Evolutionary conservation across 176 grass and related monocot species (phyloP), one percentile per base, ranked within the genome.

Genomic region (Bonia amplexicaulis): DNA sequence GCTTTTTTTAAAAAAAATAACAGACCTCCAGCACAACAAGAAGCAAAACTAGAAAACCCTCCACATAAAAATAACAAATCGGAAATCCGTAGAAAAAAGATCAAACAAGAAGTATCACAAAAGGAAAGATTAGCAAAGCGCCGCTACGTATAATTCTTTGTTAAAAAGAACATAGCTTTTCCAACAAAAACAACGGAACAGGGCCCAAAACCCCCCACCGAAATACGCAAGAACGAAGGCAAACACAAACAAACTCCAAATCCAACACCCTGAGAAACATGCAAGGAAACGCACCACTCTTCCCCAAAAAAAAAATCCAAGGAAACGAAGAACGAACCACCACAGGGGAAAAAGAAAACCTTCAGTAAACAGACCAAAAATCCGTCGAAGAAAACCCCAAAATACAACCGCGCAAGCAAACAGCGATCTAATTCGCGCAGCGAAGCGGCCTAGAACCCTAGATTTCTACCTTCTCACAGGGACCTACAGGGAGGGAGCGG

Each of bases 221-320:
- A 79, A 79, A 88, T 2, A 42, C 29, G 58, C 69, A 54, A 37
- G 71, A 55, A 82, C 14, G 10, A 20, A 54, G 11, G 13, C 1
- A 11, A 82, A 57, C 37, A 14, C 55, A 57, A 39, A 3, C 23
- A 4, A 25, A 8, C 11, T 61, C 16, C 52, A 31, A 77, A 77
- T 20, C 55, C 45, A 47, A 20, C 72, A 20, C 37, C 6, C 11
- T 1, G 0, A 4, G 23, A 13, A 29, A 26, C 64, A 81, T 55
- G 72, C 65, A 77, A 55, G n/a, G 3, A 33, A 90, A 90, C 86
- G 88, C 88, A 72, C 49, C 72, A 9, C 76, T 46, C 35, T n/a
- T 66, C 26, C 0, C 16, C n/a, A n/a, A n/a, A 8, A 6, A 2
- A 31, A 59, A 25, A 55, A 54, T 4, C 13, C 12, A 17, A 15